Base-by-base conservation (phyloP, 345 rosid genomes). In the Rhodamnia rubescens region DNA sequence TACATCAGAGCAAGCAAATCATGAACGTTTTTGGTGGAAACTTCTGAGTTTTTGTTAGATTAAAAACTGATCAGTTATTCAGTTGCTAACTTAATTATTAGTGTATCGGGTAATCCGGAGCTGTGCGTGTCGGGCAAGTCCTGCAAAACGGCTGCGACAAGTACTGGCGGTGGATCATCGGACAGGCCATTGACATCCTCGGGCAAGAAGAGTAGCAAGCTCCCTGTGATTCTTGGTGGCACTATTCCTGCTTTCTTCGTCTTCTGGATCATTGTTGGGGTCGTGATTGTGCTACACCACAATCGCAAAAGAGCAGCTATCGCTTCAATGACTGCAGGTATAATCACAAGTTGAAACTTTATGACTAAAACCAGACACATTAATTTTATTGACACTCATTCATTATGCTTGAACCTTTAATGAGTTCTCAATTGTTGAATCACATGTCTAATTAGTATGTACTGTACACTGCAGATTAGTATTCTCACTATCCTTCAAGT, bases 211-310 rank as follows among this genome's bases (percentile, higher is more conserved):
- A 86, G 78, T 9, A 90, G 83, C 87, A 91, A 88, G 74, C 81
- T 85, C 16, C 92, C 91, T 0, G 86, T 83, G 47, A 91, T 93
- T 8, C 87, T 93, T 42, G 93, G 93, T 84, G 50, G 84, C 82
- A 80, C 84, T 24, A 86, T 93, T 59, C 90, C 95, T 75, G 21
- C 59, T 56, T 89, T 88, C 83, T 8, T 91, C 3, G 61, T 90
- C 78, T 56, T 92, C 26, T 88, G 88, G 91, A 88, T 84, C 4
- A 53, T 91, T 81, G 87, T 87, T 47, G 88, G 89, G 69, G 50
- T 87, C 15, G 6, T 85, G 8, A 64, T 74, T 24, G 55, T 84
- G 40, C 52, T 51, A 36, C 92, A 82, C 75, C 90, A 91, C 11
- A 91, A 75, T 75, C 88, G 92, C 83, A 91, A 89, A 84, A 44